Conservation (phyloP, 352 stramenopile species). For the Stephanocyclus meneghinianus region DNA sequence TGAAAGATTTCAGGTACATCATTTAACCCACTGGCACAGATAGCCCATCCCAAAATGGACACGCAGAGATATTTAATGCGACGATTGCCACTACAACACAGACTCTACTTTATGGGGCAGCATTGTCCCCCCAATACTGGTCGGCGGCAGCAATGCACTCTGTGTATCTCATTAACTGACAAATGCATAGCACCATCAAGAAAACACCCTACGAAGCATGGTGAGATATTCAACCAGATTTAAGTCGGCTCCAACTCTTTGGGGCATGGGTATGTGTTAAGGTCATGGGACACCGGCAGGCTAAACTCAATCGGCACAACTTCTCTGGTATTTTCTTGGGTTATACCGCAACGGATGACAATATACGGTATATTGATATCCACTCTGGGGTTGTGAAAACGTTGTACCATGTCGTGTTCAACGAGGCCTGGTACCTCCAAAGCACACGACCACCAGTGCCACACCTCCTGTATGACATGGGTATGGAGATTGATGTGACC, state of each 20-base stretch:
- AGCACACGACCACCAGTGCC: background rate
- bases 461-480: conserved; percentile 21
- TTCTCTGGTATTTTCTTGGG: conserved; percentile 25
- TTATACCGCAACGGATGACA: conserved; percentile 17
- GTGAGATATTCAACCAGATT: conserved; percentile 13
- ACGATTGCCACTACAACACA: background rate
- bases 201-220: conserved; percentile 22
- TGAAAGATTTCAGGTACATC: background rate
- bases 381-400: conserved; percentile 9
- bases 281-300: background rate
- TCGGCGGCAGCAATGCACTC: conserved; percentile 16
- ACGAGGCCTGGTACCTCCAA: conserved; percentile 10
- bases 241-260: background rate
- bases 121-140: conserved; percentile 8
- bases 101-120: background rate
- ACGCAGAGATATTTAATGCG: background rate
- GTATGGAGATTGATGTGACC: background rate
- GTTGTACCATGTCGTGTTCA: background rate
- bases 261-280: conserved; percentile 10
- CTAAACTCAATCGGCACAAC: conserved; percentile 16
- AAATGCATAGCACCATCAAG: background rate
- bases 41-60: conserved; percentile 6
- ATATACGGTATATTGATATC: conserved; percentile 20
- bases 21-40: conserved; percentile 4
- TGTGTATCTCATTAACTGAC: conserved; percentile 12